Evolutionary conservation across 2,329 filamentous ascomycete species (phyloP).

Genomic region (Scytalidium sp.): DNA sequence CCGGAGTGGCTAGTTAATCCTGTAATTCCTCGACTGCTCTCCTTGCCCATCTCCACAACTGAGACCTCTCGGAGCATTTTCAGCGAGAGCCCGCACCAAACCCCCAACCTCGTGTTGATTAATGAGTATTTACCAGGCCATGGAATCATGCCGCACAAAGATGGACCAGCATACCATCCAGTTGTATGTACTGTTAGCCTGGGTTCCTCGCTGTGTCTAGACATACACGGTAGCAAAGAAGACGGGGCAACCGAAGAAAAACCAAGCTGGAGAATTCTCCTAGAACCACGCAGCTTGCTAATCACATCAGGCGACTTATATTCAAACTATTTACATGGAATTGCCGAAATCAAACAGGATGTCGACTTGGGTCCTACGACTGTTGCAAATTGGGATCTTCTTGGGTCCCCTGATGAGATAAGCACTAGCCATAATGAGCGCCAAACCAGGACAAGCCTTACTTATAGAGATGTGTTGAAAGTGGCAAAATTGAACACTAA

Average conservation of each 20-base stretch:
- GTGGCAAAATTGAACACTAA: slow-evolving; percentile 72
- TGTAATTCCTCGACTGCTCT: slow-evolving; percentile 58
- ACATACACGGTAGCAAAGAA: slow-evolving; percentile 65
- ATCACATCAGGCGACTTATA: slow-evolving; percentile 70
- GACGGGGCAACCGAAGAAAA: slow-evolving; percentile 53
- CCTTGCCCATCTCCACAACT: slow-evolving; percentile 38
- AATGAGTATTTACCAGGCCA: slow-evolving; percentile 88
- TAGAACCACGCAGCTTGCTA: slow-evolving; percentile 79
- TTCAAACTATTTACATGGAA: slow-evolving; percentile 70
- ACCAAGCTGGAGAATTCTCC: slow-evolving; percentile 61
- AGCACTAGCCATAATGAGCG: slow-evolving; percentile 54
- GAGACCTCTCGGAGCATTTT: slow-evolving; percentile 45
- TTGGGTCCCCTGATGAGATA: slow-evolving; percentile 48
- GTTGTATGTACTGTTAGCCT: slow-evolving; percentile 91
- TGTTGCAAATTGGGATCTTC: slow-evolving; percentile 69
- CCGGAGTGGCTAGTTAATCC: slow-evolving; percentile 73
- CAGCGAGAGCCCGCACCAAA: slow-evolving; percentile 64
- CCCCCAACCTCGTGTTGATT: slow-evolving; percentile 87
- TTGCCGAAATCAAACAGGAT: slow-evolving; percentile 65
- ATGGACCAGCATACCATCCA: slow-evolving; percentile 81
- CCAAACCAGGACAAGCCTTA: slow-evolving; percentile 66
- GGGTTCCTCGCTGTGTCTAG: slow-evolving; percentile 72
- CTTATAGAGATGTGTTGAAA: slow-evolving; percentile 82
- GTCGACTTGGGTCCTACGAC: slow-evolving; percentile 56
- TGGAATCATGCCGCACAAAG: slow-evolving; percentile 97